phyloP scores from a whole-genome alignment of 176 grass and related monocot species.

The Carex scoparia region DNA sequence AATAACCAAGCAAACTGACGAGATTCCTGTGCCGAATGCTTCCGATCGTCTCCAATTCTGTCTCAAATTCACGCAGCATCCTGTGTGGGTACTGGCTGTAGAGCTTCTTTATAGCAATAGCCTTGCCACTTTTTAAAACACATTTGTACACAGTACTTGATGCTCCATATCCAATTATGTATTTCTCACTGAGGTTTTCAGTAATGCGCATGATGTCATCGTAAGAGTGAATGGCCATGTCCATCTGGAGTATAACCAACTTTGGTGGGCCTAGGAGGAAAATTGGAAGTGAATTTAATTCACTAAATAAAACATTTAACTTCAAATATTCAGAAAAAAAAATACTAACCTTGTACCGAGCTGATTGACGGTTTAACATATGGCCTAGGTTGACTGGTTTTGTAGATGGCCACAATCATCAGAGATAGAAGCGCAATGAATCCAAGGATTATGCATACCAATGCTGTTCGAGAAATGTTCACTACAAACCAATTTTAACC shows the following conservation, averaged over 20 bases:
- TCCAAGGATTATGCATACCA: constrained; percentile 75
- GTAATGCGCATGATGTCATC: constrained; percentile 96
- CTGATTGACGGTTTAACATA: constrained; percentile 56
- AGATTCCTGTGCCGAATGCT: constrained; percentile 90
- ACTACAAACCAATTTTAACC: constrained; percentile 35
- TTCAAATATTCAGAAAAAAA: background rate
- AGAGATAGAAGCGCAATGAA: constrained; percentile 65
- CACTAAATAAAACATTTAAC: background rate
- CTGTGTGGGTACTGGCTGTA: constrained; percentile 88
- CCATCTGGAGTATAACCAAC: constrained; percentile 90
- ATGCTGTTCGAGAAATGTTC: constrained; percentile 51
- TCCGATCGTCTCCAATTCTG: constrained; percentile 78
- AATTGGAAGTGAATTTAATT: background rate
- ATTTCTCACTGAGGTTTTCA: constrained; percentile 88
- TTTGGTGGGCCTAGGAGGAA: constrained; percentile 80
- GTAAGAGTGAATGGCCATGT: constrained; percentile 92
- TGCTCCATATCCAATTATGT: constrained; percentile 95
- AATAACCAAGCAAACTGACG: constrained; percentile 89
- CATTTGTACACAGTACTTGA: constrained; percentile 97
- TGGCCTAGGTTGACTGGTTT: constrained; percentile 68
- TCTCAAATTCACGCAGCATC: constrained; percentile 70
- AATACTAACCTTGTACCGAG: constrained; percentile 50
- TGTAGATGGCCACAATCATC: constrained; percentile 68
- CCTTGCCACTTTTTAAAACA: constrained; percentile 68
- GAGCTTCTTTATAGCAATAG: constrained; percentile 86